A percentile compares a stretch with the other conserved stretches of the same genome.
phyloP scores from a whole-genome alignment of 208 protist species.

The Leishmania tropica region DNA sequence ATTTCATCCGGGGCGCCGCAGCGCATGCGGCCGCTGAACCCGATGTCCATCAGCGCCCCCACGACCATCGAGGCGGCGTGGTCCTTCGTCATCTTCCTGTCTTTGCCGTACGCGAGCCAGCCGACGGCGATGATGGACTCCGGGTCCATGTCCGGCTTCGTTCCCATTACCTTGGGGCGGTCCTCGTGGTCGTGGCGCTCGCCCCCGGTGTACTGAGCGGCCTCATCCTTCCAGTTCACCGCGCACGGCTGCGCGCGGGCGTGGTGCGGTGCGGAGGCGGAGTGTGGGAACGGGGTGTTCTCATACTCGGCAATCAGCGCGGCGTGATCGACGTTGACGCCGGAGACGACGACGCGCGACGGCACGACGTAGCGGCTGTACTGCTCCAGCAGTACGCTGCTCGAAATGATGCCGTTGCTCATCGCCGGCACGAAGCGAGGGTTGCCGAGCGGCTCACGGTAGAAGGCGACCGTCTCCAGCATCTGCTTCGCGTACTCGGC shows the following conservation, averaged over 20 bases:
- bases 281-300: conserved; percentile 80
- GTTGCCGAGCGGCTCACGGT: conserved; percentile 87
- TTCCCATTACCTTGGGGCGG: conserved; percentile 82
- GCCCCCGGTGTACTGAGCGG: conserved; percentile 73
- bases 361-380: conserved; percentile 79
- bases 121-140: conserved; percentile 88
- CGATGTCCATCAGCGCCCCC: conserved; percentile 66
- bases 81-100: conserved; percentile 50
- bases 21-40: conserved; percentile 53
- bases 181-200: conserved; percentile 88
- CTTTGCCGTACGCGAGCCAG: conserved; percentile 73
- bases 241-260: conserved; percentile 28
- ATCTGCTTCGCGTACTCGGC: conserved; percentile 75
- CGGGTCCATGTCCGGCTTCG: conserved; percentile 84
- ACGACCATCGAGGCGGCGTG: conserved; percentile 79
- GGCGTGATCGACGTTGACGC: conserved; percentile 88
- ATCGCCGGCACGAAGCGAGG: conserved; percentile 79
- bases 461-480: conserved; percentile 89
- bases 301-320: conserved; percentile 89
- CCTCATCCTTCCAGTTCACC: conserved; percentile 50
- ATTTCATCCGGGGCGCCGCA: conserved; percentile 53
- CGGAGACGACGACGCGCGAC: conserved; percentile 80
- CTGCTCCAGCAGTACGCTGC: conserved; percentile 73
- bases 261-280: conserved; percentile 68
- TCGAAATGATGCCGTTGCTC: conserved; percentile 71